Percentiles rank a stretch among this genome's conserved stretches.
Conservation (phyloP, 257 asterid genomes). For the Fraxinus excelsior region DNA sequence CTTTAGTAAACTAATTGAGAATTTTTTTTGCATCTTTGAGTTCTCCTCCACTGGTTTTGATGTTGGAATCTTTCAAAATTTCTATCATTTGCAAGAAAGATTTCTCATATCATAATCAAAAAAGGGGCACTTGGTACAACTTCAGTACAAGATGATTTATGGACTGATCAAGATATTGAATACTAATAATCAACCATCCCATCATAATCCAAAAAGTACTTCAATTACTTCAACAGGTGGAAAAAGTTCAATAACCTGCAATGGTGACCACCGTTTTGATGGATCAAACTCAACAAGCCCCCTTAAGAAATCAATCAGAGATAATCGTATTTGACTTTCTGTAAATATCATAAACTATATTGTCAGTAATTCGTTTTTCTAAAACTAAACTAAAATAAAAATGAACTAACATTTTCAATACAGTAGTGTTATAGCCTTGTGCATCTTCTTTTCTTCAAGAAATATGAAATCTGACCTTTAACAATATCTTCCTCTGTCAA, state of each 20-base stretch:
- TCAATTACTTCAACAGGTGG: conserved; percentile 12
- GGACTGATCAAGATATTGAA: conserved; percentile 18
- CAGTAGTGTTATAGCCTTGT: conserved; percentile 14
- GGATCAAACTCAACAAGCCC: conserved; percentile 99
- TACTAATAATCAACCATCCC: conserved; percentile 14
- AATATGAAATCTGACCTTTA: conserved; percentile 60
- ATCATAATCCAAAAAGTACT: conserved; percentile 19
- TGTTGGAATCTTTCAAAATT: neutral
- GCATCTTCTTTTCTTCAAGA: conserved; percentile 21
- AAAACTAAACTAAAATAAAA: conserved; percentile 12
- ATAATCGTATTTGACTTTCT: conserved; percentile 78
- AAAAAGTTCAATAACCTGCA: conserved; percentile 63
- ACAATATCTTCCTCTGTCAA: conserved; percentile 66
- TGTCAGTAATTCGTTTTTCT: conserved; percentile 16
- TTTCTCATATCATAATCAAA: neutral
- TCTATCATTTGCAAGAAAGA: neutral
- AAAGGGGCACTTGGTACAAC: neutral
- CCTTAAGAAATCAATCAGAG: conserved; percentile 90
- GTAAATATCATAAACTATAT: conserved; percentile 31
- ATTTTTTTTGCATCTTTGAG: too few relatives aligned
- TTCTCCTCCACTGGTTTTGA: too few relatives aligned
- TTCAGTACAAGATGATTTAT: neutral
- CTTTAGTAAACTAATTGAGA: too few relatives aligned
- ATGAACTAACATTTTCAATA: neutral
- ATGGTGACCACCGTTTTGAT: conserved; percentile 97